A percentile compares a stretch with the other conserved stretches of the same genome.
Evolutionary conservation across 2,329 filamentous ascomycete species (phyloP).

Genomic region (Capronia epimyces): DNA sequence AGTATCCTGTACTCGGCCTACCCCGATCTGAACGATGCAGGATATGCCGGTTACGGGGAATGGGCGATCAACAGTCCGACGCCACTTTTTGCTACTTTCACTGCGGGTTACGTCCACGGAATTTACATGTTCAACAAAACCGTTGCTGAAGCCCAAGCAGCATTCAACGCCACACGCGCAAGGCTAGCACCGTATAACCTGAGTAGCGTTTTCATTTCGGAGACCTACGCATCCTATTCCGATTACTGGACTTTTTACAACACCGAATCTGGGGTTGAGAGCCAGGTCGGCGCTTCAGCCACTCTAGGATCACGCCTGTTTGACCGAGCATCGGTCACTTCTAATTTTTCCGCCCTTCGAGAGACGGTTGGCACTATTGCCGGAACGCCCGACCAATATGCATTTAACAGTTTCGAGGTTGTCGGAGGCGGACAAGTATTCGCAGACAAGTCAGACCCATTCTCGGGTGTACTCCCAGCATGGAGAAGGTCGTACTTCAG

Average conservation of each 20-base stretch:
- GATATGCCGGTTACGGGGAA: conserved; percentile 32
- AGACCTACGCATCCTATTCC: conserved; percentile 26
- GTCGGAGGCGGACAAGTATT: conserved; percentile 34
- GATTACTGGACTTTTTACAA: conserved; percentile 31
- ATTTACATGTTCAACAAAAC: conserved; percentile 29
- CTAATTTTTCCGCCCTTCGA: conserved; percentile 23
- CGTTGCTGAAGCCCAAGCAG: conserved; percentile 16
- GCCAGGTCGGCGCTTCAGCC: conserved; percentile 23
- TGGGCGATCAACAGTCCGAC: conserved; percentile 29
- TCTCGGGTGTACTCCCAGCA: conserved; percentile 48
- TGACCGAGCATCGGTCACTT: conserved; percentile 26
- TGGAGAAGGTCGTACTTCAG: conserved; percentile 45
- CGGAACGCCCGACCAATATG: conserved; percentile 27
- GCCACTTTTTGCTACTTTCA: conserved; percentile 29
- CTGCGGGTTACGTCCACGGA: conserved; percentile 30
- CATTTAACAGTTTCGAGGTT: conserved; percentile 36
- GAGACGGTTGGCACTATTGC: conserved; percentile 27
- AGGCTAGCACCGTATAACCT: conserved; percentile 26
- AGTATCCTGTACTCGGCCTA: conserved; percentile 29
- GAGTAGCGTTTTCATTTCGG: conserved; percentile 30
- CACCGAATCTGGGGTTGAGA: conserved; percentile 30
- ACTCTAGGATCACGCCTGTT: conserved; percentile 31
- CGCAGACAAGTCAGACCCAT: conserved; percentile 39
- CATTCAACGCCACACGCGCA: conserved; percentile 24
- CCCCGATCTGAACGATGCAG: conserved; percentile 30